Evolutionary conservation across 2,329 filamentous ascomycete species (phyloP), one percentile per base, ranked within the genome.

Genomic region (Stenocarpella maydis): DNA sequence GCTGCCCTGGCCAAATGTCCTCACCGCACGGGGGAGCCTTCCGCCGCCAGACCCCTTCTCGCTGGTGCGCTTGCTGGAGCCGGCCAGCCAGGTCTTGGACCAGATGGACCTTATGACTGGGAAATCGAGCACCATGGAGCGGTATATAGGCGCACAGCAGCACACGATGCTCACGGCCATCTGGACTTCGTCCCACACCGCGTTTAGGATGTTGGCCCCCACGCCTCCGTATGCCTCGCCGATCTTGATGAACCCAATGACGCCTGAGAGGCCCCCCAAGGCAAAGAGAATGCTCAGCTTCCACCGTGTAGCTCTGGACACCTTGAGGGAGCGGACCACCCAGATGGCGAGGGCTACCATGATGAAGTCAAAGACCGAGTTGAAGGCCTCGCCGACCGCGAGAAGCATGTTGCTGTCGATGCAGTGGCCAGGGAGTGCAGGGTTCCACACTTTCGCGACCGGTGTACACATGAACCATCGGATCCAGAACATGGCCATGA

Each of bases 101-200:
- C 43, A 47, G 43, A 47, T 21, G n/a, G 43, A 47, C n/a, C 43
- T 47, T 2, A 47, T 19, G 1, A 47, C n/a, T 7, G 49, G 24
- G 49, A 26, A 52, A 5, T 39, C 31, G 28, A 24, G 17, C 19
- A 55, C 28, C 17, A 55, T 10, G 6, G 31, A 55, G 19, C 26
- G 31, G 28, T 34, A 55, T 73, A 72, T 61, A 0, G 71, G 71
- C 4, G 64, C 64, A 39, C 71, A 73, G 65, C 71, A 73, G 55
- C 70, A 73, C 14, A 72, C 68, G 21, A 72, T 66, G 50, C 70
- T 71, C 15, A 47, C 49, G 9, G 67, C 65, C 70, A 71, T 69
- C 43, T 73, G 71, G 9, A 70, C 34, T 4, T 49, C 45, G 43
- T 68, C 54, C 70, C 70, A 73, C 14, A 73, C 47, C 26, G 66